These are phyloP conservation scores for Asterella californica DNA, from an alignment of 225 moss, liverwort and hornwort species.

Conservation along the genomic window DNA sequence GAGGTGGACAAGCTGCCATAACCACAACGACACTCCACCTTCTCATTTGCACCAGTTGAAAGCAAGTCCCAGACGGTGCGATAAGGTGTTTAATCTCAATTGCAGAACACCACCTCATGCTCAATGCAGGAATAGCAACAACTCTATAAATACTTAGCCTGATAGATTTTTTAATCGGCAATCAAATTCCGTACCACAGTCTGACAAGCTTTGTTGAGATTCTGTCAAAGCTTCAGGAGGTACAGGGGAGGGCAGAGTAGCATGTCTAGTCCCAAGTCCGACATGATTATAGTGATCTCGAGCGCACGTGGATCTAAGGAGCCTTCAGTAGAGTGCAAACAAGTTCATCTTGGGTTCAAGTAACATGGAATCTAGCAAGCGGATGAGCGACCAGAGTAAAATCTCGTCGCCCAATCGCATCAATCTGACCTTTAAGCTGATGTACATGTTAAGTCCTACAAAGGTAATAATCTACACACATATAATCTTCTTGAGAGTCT, in stretches of 20 bases:
- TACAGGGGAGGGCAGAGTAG: not conserved
- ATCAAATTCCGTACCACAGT: not conserved
- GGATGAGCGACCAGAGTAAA: no score
- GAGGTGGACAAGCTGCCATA: not conserved
- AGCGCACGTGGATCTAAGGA: no score
- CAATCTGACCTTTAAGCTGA: no score
- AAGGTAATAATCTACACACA: no score
- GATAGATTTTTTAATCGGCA: not conserved
- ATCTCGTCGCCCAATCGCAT: no score
- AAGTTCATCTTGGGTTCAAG: no score
- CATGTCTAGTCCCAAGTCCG: not conserved
- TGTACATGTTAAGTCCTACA: no score
- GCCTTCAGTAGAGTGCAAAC: no score
- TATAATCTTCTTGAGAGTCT: no score
- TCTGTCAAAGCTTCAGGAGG: not conserved
- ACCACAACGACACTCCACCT: not conserved
- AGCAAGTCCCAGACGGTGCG: not conserved
- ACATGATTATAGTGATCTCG: no score
- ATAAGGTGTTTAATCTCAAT: not conserved
- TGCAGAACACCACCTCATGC: not conserved
- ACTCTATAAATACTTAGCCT: not conserved
- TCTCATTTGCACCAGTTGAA: not conserved
- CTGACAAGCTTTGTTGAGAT: not conserved
- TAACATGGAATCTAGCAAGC: no score
- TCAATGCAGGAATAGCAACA: not conserved